Evolutionary conservation across 2,329 filamentous ascomycete genomes (phyloP), one percentile per base, ranked within the genome.

Genomic region (Penicillium sp.): DNA sequence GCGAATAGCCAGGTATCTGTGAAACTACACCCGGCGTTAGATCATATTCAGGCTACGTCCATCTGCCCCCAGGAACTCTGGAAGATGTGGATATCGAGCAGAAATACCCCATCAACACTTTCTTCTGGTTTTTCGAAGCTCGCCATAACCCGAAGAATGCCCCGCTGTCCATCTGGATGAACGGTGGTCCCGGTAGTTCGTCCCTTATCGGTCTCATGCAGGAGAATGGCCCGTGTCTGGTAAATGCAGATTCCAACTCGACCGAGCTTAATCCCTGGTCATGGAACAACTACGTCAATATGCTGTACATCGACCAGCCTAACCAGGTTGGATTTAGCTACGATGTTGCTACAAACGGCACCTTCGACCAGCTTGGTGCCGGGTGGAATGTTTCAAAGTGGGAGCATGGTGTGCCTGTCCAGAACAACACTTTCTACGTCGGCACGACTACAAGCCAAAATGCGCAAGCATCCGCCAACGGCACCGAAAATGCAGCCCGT

Each of bases 291-390:
- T 77, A 81, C 23, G 81, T 79, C 56, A 87, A 87, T 58, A 82
- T 88, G 79, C 79, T 89, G 15, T 89, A 86, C 69, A 82, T 89
- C 59, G 86, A 89, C 60, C 81, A 89, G 66, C 87, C 83, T 8
- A 79, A 77, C 9, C 78, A 81, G 43, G 79, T 82, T 4, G 83
- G 83, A 0, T 81, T 85, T 61, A 83, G 79, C 10, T 85, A 85
- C 64, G 75, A 74, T 50, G 58, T 69, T 0, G 66, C 66, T 9
- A 69, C 69, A 13, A 77, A 76, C 42, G 73, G 70, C 15, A 77
- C 74, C 8, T 65, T 63, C 34, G 60, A 71, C 43, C 66, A 70
- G 42, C 45, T 70, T 16, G 59, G 53, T 2, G 56, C 46, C 2
- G 50, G 58, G 9, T 61, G 65, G 56, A 58, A 65, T 44, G 50